Evolutionary conservation across 352 stramenopile genomes (phyloP), one percentile per base, ranked within the genome.

Genomic region (Globisporangium apiculatum): DNA sequence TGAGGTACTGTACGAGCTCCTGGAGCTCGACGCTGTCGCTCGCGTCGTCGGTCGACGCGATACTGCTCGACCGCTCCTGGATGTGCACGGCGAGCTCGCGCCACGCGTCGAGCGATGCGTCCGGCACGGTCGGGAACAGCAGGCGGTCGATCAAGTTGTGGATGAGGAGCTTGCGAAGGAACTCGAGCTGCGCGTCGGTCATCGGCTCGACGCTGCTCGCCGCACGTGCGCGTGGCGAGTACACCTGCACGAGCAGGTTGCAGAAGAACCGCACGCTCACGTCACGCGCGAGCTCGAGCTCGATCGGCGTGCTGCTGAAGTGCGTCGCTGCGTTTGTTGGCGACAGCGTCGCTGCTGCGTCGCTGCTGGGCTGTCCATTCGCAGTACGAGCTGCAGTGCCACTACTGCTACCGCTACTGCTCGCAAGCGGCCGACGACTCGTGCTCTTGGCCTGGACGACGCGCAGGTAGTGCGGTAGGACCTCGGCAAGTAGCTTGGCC

Each of bases 221-320:
- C 36, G 61, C 55, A 9, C 57, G 38, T 7, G 53, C 51, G 5
- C 64, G 61, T 53, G 62, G 55, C 3, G 69, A 63, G 40, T 92
- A 92, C 1, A 89, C 67, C 62, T 92, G 76, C 10, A 84, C 72
- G 38, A 90, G 72, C 40, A 92, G 58, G 40, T 82, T 84, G 64
- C 85, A 94, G 48, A 91, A 91, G 63, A 91, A 90, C 17, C 57
- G 68, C 2, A 88, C 76, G 37, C 91, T 76, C n/a, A 81, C 69
- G 49, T 40, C 40, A 8, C 14, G 54, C 11, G 71, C 72, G 15
- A 57, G 14, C 49, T 71, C 61, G 15, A 40, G 57, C 69, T 45
- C 57, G 8, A 35, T 67, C 63, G 43, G 51, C 51, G 12, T 38
- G 47, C 49, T 40, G 57, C 55, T 70, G 36, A n/a, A 37, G 57